A percentile compares a stretch with the other conserved stretches of the same genome.
phyloP scores from a whole-genome alignment of 2,329 filamentous ascomycete species.

The Penicillium sp. region DNA sequence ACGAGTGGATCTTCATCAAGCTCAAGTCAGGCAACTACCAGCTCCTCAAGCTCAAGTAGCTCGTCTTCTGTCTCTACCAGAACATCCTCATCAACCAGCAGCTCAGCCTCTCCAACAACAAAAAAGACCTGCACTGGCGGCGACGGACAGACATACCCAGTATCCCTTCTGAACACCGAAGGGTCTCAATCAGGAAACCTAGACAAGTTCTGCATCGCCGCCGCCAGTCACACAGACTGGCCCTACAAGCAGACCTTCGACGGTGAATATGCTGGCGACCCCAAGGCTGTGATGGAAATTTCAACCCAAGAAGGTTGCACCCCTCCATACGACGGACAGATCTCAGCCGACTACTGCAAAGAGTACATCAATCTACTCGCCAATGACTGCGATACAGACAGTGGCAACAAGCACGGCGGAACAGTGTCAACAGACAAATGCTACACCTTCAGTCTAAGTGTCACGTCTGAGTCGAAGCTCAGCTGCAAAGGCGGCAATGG shows the following conservation, averaged over 20 bases:
- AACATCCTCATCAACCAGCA: not conserved
- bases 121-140: not conserved
- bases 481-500: not conserved
- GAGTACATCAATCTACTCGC: not conserved
- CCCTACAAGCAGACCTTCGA: not conserved
- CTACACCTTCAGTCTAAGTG: not conserved
- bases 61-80: not conserved
- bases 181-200: not conserved
- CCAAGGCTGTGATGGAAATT: not conserved
- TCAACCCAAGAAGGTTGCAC: not conserved
- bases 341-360: slow-evolving; percentile 3
- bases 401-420: slow-evolving; percentile 1
- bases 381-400: slow-evolving; percentile 1
- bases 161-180: not conserved
- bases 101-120: not conserved
- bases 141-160: not conserved
- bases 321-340: not conserved
- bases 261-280: not conserved
- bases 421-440: not conserved
- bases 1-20: not conserved
- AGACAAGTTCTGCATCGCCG: slow-evolving; percentile 2
- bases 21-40: not conserved
- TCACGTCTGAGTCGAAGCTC: not conserved
- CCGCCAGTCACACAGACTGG: not conserved
- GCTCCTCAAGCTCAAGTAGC: not conserved